Base-by-base conservation (phyloP, 345 rosid genomes). In the Populus nigra region DNA sequence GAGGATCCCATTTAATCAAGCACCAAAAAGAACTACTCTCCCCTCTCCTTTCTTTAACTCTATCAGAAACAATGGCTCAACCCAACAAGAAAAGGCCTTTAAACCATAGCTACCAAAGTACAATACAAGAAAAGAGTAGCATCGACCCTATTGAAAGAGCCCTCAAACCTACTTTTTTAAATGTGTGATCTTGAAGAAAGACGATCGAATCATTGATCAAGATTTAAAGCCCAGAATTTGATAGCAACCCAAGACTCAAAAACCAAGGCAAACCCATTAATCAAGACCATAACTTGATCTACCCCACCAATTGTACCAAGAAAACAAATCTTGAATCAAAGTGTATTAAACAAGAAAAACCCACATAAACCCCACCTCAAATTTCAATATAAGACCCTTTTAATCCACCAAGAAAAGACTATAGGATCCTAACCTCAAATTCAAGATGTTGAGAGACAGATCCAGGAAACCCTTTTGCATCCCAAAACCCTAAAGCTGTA, bases 1-100 rank as follows among this genome's bases (percentile, higher is more conserved):
- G 86, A 49, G 61, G 86, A 85, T 29, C 81, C 83, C 88, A 81
- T 87, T 36, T 13, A 20, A 76, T 59, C 67, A 50, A 35, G 3
- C 33, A 76, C 47, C 29, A 12, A 4, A 55, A 9, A 53, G 39
- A 55, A 33, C 55, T 61, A 7, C 23, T 62, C 38, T 33, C 41
- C 47, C 45, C 43, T 75, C 36, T 5, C 25, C 15, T 29, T 69
- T 27, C 17, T 17, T 49, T 20, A 75, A n/a, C 23, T 49, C 36
- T 31, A 23, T 67, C 35, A 47, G 45, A 18, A 12, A 74, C 41
- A 38, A 16, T 4, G 45, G 50, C 33, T 38, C 49, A 36, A 5
- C 50, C 47, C 23, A 7, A 53, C 23, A 53, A 53, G 23, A 74
- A 2, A 31, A 43, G 15, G n/a, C 18, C 71, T 23, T 25, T 3